Evolutionary conservation across 2,329 filamentous ascomycete genomes (phyloP), one percentile per base, ranked within the genome.

Genomic region (Beauveria varroae): DNA sequence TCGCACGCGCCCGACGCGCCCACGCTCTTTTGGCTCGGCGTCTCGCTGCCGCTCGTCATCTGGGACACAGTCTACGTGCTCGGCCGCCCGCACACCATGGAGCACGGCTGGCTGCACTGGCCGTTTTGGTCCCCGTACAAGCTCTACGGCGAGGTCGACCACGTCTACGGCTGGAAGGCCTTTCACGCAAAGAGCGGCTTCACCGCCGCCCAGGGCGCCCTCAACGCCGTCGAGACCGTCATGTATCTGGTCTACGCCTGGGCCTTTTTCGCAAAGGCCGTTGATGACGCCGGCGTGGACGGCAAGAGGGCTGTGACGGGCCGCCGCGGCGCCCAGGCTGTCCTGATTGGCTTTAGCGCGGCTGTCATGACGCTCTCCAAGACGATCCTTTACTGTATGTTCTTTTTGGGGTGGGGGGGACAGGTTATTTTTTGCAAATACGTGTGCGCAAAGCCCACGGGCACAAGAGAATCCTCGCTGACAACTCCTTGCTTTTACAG

Each of bases 61-160:
- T 96, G 92, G 92, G 92, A 96, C 76, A 84, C 83, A 34, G 78
- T 79, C 62, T 96, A 96, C 76, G 85, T 96, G 44, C 78, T 96
- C 52, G 77, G 90, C 59, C 89, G 92, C 22, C 92, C 92, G 34
- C 84, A 87, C 73, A 89, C 86, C 62, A 95, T 96, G 89, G 85
- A 87, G 0, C 90, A 90, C 66, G 91, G 91, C 18, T 75, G 74
- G 52, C 77, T 88, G 57, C 90, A 96, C 76, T 78, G 76, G 76
- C 89, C 89, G 1, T 68, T 96, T 47, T 96, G 85, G 82, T 77
- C 75, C 34, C 91, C 90, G 0, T 96, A 96, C 75, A 84, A 82
- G 69, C 83, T 96, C 1, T 96, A 96, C 76, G 90, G 88, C 62
- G 77, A 80, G 56, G 79, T 96, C 66, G 92, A 96, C 74, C 80